Evolutionary conservation across 2,329 filamentous ascomycete species (phyloP).

Genomic region (Aspergillus intermedius): DNA sequence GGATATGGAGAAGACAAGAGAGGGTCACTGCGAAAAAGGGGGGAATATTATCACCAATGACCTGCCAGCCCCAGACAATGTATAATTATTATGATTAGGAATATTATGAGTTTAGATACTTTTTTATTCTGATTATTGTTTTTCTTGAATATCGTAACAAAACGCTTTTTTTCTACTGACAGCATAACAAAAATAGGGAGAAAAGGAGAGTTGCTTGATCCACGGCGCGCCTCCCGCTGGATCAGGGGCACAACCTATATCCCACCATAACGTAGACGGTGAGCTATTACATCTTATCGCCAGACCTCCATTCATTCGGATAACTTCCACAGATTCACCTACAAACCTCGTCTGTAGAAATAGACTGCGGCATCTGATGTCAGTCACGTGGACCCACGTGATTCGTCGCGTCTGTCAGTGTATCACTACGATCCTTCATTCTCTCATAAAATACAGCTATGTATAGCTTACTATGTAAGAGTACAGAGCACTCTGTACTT

Average conservation of each 20-base stretch:
- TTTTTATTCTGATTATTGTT: too few species aligned
- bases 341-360: too few species aligned
- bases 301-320: background rate
- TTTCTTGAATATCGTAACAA: too few species aligned
- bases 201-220: background rate
- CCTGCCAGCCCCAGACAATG: slow-evolving; percentile 10
- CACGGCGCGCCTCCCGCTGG: background rate
- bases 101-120: too few species aligned
- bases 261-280: background rate
- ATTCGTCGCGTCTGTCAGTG: too few species aligned
- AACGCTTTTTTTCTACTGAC: background rate
- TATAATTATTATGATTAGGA: slow-evolving; percentile 2
- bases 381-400: too few species aligned
- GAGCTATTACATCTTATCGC: background rate
- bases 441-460: too few species aligned
- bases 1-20: slow-evolving; percentile 5
- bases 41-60: slow-evolving; percentile 1
- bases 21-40: slow-evolving; percentile 7
- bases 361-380: too few species aligned
- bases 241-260: background rate
- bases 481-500: too few species aligned
- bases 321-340: too few species aligned
- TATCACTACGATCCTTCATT: too few species aligned
- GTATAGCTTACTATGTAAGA: too few species aligned
- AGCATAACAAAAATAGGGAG: background rate